Percentiles rank a stretch among this genome's conserved stretches.
Evolutionary conservation across 805 yeast species (phyloP).

Genomic region (Metschnikowia lachancei): DNA sequence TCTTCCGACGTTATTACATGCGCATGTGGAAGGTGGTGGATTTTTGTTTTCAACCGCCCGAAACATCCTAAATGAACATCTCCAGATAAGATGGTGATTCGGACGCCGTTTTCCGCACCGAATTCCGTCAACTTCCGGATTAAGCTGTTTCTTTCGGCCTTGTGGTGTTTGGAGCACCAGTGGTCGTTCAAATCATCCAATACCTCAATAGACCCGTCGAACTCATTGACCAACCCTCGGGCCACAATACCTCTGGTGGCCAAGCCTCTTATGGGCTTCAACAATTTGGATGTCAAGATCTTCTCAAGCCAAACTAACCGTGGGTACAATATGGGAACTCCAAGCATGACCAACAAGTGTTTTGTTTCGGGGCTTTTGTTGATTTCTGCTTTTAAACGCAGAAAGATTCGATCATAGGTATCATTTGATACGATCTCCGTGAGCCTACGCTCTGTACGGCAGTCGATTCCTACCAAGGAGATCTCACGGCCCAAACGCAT

Average conservation of each 20-base stretch:
- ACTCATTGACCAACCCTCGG: conserved; percentile 80
- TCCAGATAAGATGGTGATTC: conserved; percentile 85
- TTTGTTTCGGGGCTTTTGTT: conserved; percentile 53
- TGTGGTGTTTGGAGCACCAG: conserved; percentile 91
- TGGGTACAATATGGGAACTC: conserved; percentile 95
- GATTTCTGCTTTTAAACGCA: conserved; percentile 57
- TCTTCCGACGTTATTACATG: conserved; percentile 29
- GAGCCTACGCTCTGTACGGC: conserved; percentile 84
- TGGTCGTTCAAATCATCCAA: conserved; percentile 93
- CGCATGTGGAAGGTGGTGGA: conserved; percentile 43
- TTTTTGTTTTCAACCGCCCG: conserved; percentile 67
- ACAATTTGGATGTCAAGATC: conserved; percentile 54
- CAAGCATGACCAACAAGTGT: conserved; percentile 80
- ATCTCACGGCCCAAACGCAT: conserved; percentile 72
- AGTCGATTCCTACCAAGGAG: conserved; percentile 78
- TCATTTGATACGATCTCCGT: conserved; percentile 51
- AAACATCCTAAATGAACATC: conserved; percentile 90
- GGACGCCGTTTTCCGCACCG: conserved; percentile 59
- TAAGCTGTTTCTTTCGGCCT: conserved; percentile 74
- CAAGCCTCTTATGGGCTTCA: conserved; percentile 60
- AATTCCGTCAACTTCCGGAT: conserved; percentile 60
- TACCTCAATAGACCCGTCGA: conserved; percentile 88
- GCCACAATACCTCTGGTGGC: conserved; percentile 60
- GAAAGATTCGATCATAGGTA: conserved; percentile 62
- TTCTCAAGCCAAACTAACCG: conserved; percentile 88